Evolutionary conservation across 176 grass and related monocot species (phyloP), one percentile per base, ranked within the genome.

Genomic region (Olyra latifolia): DNA sequence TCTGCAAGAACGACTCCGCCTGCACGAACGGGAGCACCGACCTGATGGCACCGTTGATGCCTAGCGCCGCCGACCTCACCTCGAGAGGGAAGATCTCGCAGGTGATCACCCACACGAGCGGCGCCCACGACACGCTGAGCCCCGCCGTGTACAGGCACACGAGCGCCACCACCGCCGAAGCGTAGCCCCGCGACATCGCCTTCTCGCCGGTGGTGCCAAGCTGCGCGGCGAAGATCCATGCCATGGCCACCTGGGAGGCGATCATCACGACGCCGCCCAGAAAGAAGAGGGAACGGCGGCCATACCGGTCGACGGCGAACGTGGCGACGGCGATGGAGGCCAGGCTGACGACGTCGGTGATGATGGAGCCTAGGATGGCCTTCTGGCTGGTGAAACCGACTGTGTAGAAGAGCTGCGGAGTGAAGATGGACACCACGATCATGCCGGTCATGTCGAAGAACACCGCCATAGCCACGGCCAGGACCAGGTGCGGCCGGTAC

Each of bases 11-110:
- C 25, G 81, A 58, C 72, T 97, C 87, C 73, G 94, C 80, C 83
- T 94, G 91, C 30, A 68, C 83, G 91, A 97, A 97, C 54, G 87
- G 90, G 55, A 83, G 73, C 28, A 7, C 55, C n/a, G 89, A 78
- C 73, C 61, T 59, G 81, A 97, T 74, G 52, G 91, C 89, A 29
- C 89, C 85, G 74, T 78, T 87, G 71, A 97, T 66, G 45, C 87
- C 89, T 48, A 90, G 89, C 44, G 77, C 91, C 8, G 94, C 88
- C 49, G 94, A 93, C 54, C 91, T 84, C 62, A 97, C 83, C 86
- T 97, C 94, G 11, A 97, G 83, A 16, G 94, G 94, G 70, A 89
- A 97, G 53, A 93, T 93, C 86, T 97, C 88, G 75, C 91, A 84
- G 5, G 77, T 77, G 3, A 97, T 32, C 62, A 97, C 76, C 94